Conservation (phyloP, 139 green algal species). For the Tetraselmis chui region DNA sequence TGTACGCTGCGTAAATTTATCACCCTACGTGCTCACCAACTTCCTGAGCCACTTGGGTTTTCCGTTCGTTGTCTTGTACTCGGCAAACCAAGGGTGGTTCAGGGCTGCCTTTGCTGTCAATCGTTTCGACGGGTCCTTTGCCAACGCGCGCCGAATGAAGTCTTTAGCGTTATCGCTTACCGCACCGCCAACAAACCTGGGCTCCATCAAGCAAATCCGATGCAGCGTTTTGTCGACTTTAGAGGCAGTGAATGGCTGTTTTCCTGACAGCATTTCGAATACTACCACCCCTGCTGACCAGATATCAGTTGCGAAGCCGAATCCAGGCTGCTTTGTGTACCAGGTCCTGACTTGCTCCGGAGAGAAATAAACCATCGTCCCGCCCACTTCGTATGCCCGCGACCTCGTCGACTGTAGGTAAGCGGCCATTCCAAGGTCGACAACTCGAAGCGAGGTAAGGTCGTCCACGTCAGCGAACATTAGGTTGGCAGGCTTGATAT, state of each 20-base stretch:
- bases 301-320: neutral
- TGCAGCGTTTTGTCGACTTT: neutral
- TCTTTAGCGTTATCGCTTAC: neutral
- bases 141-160: neutral
- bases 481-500: neutral
- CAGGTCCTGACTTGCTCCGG: neutral
- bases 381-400: neutral
- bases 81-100: neutral
- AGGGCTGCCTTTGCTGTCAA: neutral
- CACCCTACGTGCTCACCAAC: too few relatives aligned
- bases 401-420: neutral
- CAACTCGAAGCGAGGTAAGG: neutral
- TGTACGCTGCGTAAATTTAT: too few relatives aligned
- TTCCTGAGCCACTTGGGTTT: too few relatives aligned
- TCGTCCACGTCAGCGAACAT: neutral
- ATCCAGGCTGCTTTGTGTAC: neutral
- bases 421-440: neutral
- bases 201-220: neutral
- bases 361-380: neutral
- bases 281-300: neutral
- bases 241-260: neutral
- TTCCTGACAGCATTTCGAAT: neutral
- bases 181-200: neutral
- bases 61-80: too few relatives aligned
- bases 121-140: neutral